A percentile compares a stretch with the other conserved stretches of the same genome.
These are phyloP conservation scores for Rhodotorula sp. DNA, from an alignment of 1,284 basidiomycete species.

Conservation along the genomic window DNA sequence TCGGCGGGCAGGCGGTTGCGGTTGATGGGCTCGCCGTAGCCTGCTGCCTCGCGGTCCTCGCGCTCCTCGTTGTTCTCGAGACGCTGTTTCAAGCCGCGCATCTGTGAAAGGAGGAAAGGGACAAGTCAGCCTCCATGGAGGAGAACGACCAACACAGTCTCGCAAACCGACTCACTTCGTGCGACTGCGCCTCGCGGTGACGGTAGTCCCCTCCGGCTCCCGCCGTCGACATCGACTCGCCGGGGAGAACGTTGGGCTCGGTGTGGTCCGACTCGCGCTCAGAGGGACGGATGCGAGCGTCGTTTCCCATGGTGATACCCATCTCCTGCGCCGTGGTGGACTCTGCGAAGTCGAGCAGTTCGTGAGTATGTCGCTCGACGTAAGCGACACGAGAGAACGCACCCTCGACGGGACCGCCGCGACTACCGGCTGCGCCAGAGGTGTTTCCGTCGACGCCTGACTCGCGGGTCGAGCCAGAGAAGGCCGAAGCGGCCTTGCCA, in stretches of 20 bases:
- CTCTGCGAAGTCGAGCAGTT: background rate
- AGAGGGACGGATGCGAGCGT: conserved; percentile 1
- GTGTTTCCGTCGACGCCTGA: conserved; percentile 20
- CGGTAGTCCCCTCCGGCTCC: conserved; percentile 19
- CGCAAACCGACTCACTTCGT: conserved; percentile 7
- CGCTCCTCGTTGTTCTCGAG: conserved; percentile 29
- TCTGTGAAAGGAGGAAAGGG: background rate
- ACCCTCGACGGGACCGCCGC: background rate
- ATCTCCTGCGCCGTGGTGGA: conserved; percentile 7
- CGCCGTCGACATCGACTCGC: conserved; percentile 15
- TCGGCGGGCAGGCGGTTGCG: background rate
- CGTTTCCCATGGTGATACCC: conserved; percentile 10
- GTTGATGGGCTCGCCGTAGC: conserved; percentile 24
- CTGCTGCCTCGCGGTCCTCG: conserved; percentile 13
- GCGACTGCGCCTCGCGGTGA: conserved; percentile 8
- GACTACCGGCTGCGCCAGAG: conserved; percentile 10
- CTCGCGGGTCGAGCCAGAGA: conserved; percentile 22
- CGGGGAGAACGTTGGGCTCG: conserved; percentile 19
- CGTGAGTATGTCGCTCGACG: no score
- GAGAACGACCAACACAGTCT: background rate
- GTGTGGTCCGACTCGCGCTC: conserved; percentile 14
- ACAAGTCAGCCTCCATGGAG: background rate
- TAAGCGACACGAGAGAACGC: background rate
- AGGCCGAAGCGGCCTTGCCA: conserved; percentile 13
- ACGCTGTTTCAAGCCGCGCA: conserved; percentile 16